Evolutionary conservation across 768 basidiomycete genomes (phyloP).

Genomic region (Boletus barrowsii): DNA sequence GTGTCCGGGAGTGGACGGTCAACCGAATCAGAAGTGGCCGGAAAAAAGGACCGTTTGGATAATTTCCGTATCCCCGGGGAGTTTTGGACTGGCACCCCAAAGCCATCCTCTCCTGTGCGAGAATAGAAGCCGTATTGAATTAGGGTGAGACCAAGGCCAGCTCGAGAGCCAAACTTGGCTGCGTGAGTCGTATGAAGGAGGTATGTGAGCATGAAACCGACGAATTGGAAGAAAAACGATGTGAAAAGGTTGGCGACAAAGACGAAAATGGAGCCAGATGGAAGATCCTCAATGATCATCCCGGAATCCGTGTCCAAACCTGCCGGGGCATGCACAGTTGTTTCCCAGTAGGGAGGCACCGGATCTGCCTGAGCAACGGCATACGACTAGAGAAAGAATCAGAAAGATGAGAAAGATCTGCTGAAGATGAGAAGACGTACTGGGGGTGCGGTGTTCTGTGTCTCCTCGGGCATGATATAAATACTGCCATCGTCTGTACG

Average conservation of each 20-base stretch:
- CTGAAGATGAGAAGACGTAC: constrained; percentile 43
- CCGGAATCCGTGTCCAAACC: constrained; percentile 47
- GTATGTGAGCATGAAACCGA: constrained; percentile 90
- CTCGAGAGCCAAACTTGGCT: constrained; percentile 88
- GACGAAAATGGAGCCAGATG: constrained; percentile 71
- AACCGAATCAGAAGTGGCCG: constrained; percentile 23
- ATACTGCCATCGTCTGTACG: constrained; percentile 52
- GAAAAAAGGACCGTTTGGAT: constrained; percentile 21
- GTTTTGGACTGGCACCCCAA: constrained; percentile 22
- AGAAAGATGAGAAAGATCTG: neutral
- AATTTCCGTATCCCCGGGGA: constrained; percentile 10
- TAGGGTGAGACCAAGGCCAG: constrained; percentile 91
- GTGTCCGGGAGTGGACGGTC: constrained; percentile 17
- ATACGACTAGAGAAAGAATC: constrained; percentile 59
- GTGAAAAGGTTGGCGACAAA: constrained; percentile 79
- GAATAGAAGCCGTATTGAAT: constrained; percentile 90
- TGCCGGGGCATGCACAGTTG: constrained; percentile 80
- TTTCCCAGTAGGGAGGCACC: constrained; percentile 96
- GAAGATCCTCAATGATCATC: constrained; percentile 91
- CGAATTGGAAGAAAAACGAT: constrained; percentile 96
- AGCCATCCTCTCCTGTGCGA: constrained; percentile 36
- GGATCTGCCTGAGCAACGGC: constrained; percentile 83
- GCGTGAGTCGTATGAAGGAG: constrained; percentile 91
- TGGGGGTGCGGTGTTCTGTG: constrained; percentile 80
- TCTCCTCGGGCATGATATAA: constrained; percentile 73